Evolutionary conservation across 2,329 filamentous ascomycete species (phyloP), one percentile per base, ranked within the genome.

Genomic region (Pyrenochaeta sp.): DNA sequence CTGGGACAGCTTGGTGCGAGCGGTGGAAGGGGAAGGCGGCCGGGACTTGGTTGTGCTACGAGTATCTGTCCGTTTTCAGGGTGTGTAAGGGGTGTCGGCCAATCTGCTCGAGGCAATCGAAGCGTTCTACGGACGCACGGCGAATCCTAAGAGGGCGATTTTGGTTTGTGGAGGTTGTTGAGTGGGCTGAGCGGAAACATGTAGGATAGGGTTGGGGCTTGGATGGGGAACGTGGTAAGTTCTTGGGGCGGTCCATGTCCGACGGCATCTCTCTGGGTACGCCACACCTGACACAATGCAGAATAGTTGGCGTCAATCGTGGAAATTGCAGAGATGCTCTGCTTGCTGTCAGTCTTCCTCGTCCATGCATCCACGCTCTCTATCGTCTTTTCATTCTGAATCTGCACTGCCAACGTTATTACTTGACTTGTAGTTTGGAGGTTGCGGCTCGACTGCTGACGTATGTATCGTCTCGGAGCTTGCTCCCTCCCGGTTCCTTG

Each of bases 181-280:
- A 28, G 45, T 12, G 6, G n/a, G 45, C 19, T 30, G 45, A 15
- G 45, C 5, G 27, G 45, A 8, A 15, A 15, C 10, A 43, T 10
- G 42, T 44, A 28, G 25, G 28, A 44, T 43, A 43, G 48, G 24
- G 56, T 19, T 48, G 36, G 53, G 53, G 53, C 48, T 43, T 28
- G 36, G 8, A 34, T 34, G 45, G 30, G 55, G 50, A 55, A 60
- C 58, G 58, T 61, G 51, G 57, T 61, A 54, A 61, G 58, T 58
- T 60, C 43, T 37, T 25, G 25, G 52, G 52, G 44, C 43, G 45
- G 52, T 58, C 60, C 54, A 50, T 52, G 58, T 49, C 47, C 44
- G 30, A 43, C 51, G 37, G 37, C 13, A 15, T n/a, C 42, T 19
- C 32, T n/a, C 30, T 32, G 19, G 32, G 12, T 32, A 51, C 58